Percentiles rank a stretch among this genome's conserved stretches.
Conservation (phyloP, 129 eudicot genomes). For the Pittosporum tobira region DNA sequence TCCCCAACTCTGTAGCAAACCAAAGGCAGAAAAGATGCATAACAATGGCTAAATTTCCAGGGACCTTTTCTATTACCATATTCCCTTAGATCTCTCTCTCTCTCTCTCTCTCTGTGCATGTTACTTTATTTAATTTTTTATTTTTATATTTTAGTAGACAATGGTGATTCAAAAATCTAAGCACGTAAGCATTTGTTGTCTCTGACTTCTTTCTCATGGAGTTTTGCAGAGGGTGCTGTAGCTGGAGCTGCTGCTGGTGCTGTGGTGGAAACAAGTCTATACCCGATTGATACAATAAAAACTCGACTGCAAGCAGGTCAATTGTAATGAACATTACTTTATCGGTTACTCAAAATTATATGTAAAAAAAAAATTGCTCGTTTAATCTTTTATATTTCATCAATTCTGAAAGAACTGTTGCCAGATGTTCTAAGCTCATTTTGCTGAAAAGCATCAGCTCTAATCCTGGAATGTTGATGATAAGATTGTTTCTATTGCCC, state of each 20-base stretch:
- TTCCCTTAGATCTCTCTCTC: no score
- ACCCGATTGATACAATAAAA: conserved; percentile 87
- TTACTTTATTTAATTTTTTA: background rate
- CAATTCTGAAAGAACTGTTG: background rate
- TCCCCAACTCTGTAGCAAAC: no score
- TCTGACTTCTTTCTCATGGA: background rate
- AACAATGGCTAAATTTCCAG: no score
- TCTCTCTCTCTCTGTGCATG: no score
- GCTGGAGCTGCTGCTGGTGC: conserved; percentile 96
- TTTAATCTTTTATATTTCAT: background rate
- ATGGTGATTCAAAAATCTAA: background rate
- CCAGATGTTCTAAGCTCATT: background rate
- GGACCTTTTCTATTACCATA: no score
- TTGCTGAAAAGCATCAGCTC: background rate
- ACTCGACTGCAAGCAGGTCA: conserved; percentile 85
- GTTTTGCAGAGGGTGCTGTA: conserved; percentile 62
- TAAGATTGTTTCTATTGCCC: background rate
- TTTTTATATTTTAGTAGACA: background rate
- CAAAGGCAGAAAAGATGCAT: no score
- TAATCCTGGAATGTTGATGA: background rate
- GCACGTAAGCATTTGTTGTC: background rate
- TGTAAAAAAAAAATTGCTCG: background rate
- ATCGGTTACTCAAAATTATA: background rate
- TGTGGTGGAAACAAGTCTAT: conserved; percentile 69
- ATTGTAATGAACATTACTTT: background rate